Conservation (phyloP, 148 eudicot species). For the Salicornia ramosissima region DNA sequence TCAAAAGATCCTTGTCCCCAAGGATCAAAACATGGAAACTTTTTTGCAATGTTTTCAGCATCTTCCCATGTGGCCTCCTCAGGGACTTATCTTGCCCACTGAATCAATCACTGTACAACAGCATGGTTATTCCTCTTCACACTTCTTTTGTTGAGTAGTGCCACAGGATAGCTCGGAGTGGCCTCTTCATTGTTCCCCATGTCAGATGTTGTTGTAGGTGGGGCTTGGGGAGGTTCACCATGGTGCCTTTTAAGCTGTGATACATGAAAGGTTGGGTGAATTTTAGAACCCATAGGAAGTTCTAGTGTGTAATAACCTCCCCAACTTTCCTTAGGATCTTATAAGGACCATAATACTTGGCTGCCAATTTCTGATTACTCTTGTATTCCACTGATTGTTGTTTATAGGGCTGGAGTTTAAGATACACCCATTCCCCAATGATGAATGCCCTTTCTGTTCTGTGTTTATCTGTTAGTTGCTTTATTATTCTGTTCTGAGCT, state of each 20-base stretch:
- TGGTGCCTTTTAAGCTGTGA: neutral
- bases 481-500: neutral
- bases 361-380: neutral
- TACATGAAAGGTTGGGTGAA: neutral
- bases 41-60: no score
- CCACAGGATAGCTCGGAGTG: neutral
- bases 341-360: neutral
- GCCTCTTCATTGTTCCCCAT: no score
- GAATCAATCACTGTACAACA: neutral
- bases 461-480: no score
- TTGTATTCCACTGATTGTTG: neutral
- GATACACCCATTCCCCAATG: neutral
- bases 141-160: neutral
- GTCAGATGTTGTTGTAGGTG: neutral
- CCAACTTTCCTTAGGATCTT: no score
- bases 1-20: no score
- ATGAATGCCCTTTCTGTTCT: neutral
- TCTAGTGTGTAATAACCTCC: neutral
- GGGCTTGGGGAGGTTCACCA: neutral
- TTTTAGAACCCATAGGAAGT: neutral
- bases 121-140: neutral
- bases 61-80: no score
- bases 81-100: no score
- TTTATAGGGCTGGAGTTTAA: neutral
- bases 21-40: no score